These are phyloP conservation scores for Mucuna pruriens DNA, from an alignment of 306 rosid species.

Conservation along the genomic window DNA sequence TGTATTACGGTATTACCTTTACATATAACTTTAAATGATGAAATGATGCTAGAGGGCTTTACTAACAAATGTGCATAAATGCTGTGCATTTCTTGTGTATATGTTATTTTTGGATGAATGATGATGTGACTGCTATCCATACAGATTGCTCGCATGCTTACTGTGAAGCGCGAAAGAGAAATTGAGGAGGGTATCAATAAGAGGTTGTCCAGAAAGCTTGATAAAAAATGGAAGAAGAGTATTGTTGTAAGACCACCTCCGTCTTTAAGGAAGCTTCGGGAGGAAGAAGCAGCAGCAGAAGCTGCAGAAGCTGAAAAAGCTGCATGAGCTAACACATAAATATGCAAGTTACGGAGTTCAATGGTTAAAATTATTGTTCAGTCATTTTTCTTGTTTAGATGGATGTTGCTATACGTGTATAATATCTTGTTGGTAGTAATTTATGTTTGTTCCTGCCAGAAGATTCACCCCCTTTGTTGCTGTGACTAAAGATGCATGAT, in stretches of 20 bases:
- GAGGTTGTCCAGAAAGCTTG: slow-evolving; percentile 90
- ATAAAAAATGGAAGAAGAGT: slow-evolving; percentile 82
- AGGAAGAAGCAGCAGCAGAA: slow-evolving; percentile 83
- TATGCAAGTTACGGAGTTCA: slow-evolving; percentile 24
- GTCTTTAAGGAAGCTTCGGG: slow-evolving; percentile 63
- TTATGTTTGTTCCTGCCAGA: slow-evolving; percentile 6
- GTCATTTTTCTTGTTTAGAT: background rate
- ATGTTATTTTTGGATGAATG: slow-evolving; percentile 34
- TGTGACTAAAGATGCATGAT: background rate
- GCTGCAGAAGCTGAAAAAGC: slow-evolving; percentile 59
- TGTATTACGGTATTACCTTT: background rate
- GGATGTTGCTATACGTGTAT: slow-evolving; percentile 20
- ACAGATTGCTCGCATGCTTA: slow-evolving; percentile 92
- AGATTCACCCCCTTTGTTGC: slow-evolving; percentile 5
- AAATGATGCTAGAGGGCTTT: slow-evolving; percentile 24
- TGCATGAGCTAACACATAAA: slow-evolving; percentile 45
- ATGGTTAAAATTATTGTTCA: slow-evolving; percentile 8
- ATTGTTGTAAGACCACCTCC: slow-evolving; percentile 89
- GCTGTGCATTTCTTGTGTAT: background rate
- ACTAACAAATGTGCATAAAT: slow-evolving; percentile 16
- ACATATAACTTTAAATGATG: background rate
- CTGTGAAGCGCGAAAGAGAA: slow-evolving; percentile 93
- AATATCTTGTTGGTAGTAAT: slow-evolving; percentile 31
- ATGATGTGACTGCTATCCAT: slow-evolving; percentile 11
- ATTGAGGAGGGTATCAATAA: slow-evolving; percentile 82